Evolutionary conservation across 495 filamentous ascomycete species (phyloP).

Genomic region (Penicillium diatomitis): DNA sequence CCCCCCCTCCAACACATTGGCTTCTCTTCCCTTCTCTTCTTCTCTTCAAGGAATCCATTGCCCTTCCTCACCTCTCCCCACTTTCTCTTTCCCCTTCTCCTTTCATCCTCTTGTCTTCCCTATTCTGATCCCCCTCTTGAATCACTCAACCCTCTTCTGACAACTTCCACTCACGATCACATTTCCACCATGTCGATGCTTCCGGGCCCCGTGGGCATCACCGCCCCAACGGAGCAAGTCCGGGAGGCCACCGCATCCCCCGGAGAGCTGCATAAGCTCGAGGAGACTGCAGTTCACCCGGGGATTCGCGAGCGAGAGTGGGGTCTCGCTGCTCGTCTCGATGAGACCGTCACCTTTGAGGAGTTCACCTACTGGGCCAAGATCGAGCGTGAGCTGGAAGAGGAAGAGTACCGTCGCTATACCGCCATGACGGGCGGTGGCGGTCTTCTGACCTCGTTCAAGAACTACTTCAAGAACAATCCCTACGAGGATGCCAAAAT

Average conservation of each 20-base stretch:
- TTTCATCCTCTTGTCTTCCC: too few relatives aligned
- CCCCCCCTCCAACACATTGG: neutral
- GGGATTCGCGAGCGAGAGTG: conserved; percentile 12
- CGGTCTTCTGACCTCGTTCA: conserved; percentile 3
- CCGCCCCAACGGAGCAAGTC: conserved; percentile 9
- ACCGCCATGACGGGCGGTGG: neutral
- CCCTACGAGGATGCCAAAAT: conserved; percentile 4
- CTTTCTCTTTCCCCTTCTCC: neutral
- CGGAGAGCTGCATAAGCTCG: conserved; percentile 5
- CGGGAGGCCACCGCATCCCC: neutral
- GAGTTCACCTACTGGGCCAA: conserved; percentile 29
- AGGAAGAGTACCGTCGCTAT: conserved; percentile 3
- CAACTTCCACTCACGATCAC: too few relatives aligned
- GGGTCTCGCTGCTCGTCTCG: conserved; percentile 20
- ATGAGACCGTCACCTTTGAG: conserved; percentile 23
- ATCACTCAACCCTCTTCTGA: too few relatives aligned
- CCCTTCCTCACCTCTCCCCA: neutral
- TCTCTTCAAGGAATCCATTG: neutral
- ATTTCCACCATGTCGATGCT: conserved; percentile 7
- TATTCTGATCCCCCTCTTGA: too few relatives aligned
- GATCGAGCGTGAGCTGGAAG: conserved; percentile 17
- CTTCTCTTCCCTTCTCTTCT: neutral
- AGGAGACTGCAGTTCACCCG: neutral
- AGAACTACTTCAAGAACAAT: conserved; percentile 4
- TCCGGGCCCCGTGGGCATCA: conserved; percentile 7